These are phyloP conservation scores for Teratosphaeria nubilosa DNA, from an alignment of 2,329 filamentous ascomycete species.

Conservation along the genomic window DNA sequence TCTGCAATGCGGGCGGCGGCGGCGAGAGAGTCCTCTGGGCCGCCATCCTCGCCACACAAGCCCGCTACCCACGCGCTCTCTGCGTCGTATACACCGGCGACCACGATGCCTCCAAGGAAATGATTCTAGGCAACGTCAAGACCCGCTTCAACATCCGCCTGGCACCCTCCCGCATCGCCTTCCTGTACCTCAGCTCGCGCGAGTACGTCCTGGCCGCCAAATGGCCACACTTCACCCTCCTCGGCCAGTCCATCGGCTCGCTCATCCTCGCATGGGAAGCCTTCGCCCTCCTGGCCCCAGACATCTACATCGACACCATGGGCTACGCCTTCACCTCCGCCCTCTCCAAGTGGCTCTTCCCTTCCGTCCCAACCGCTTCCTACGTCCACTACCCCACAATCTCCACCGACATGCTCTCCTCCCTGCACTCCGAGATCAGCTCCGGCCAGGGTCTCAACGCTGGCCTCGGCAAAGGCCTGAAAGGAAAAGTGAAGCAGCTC, in stretches of 20 bases:
- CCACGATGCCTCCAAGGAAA: constrained; percentile 71
- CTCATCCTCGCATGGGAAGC: constrained; percentile 83
- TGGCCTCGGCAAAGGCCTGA: constrained; percentile 63
- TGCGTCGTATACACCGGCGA: constrained; percentile 95
- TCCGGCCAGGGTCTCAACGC: constrained; percentile 66
- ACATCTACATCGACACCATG: constrained; percentile 96
- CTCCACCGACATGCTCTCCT: constrained; percentile 86
- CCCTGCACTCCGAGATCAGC: constrained; percentile 51
- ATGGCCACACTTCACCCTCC: constrained; percentile 84
- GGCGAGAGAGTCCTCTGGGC: constrained; percentile 96
- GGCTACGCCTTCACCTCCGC: constrained; percentile 88
- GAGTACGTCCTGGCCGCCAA: constrained; percentile 76
- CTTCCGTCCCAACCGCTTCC: constrained; percentile 68
- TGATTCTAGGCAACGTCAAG: constrained; percentile 55
- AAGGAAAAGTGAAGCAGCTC: constrained; percentile 59
- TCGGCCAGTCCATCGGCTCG: constrained; percentile 89
- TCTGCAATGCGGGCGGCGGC: constrained; percentile 94
- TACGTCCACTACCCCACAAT: constrained; percentile 99
- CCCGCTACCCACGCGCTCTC: constrained; percentile 76
- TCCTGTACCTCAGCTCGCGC: constrained; percentile 83
- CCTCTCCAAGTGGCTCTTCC: constrained; percentile 73
- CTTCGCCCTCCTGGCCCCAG: constrained; percentile 81
- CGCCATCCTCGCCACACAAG: constrained; percentile 82
- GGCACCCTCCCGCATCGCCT: constrained; percentile 69
- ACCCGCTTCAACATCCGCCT: constrained; percentile 88